Base-by-base conservation (phyloP, 2,329 filamentous ascomycete species). In the Chrysoporthe deuterocubensis region DNA sequence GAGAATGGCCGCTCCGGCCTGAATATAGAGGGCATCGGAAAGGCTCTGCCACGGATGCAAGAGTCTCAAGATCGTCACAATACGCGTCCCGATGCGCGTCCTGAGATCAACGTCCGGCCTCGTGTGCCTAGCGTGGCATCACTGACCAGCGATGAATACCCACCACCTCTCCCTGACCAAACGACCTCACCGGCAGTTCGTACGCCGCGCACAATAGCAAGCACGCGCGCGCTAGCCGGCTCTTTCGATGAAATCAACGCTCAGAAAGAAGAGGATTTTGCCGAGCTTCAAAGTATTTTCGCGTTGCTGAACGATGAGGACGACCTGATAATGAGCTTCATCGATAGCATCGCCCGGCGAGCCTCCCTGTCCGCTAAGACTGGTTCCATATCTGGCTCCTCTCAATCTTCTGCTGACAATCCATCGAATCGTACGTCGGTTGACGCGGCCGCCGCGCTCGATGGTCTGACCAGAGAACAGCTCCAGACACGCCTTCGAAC, bases 401-500 rank as follows among this genome's bases (percentile, higher is more conserved):
- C 26, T 14, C n/a, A 48, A 13, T 32, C 14, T 14, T 18, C 42
- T 13, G n/a, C 26, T 11, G 43, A 14, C 3, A 13, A 32, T 14
- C 21, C 42, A 9, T 4, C 43, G 6, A 34, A 46, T 48, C 40
- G 42, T 5, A 16, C 43, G 26, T 46, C 59, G 16, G 21, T 8
- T 1, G 8, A 13, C 13, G 32, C 59, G 6, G 57, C 34, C 7
- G 54, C 32, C 54, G 9, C 54, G 3, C 18, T 32, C 1, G 54
- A 57, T 1, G 18, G 13, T n/a, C n/a, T 32, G 14, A 61, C 59
- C 21, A 48, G 32, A 7, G 14, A 61, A 46, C 59, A 61, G 42
- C 42, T 61, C 6, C 42, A 21, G 59, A 34, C 59, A 34, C 40
- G 59, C 40, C 59, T 61, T 14, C 43, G 59, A 14, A 48, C 26